Evolutionary conservation across 371 early-diverging fungal species (phyloP).

Genomic region (Mortierella sp.): DNA sequence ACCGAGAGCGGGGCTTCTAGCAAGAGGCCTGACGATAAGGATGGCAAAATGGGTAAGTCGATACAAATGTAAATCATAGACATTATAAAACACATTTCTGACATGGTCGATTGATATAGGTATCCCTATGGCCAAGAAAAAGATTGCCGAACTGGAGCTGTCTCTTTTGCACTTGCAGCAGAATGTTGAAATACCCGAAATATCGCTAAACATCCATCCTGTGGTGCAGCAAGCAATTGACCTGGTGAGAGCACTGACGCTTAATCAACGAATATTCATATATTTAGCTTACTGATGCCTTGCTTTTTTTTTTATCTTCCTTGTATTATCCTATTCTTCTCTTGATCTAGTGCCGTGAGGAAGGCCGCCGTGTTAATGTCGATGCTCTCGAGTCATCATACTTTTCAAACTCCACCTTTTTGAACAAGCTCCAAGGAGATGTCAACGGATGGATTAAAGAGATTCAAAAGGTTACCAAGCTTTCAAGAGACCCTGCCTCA

Average conservation of each 20-base stretch:
- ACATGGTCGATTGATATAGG: slow-evolving; percentile 46
- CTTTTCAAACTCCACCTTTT: slow-evolving; percentile 85
- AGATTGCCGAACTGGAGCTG: slow-evolving; percentile 97
- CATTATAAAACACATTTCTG: background rate
- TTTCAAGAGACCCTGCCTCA: slow-evolving; percentile 92
- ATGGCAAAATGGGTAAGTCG: slow-evolving; percentile 81
- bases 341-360: slow-evolving; percentile 69
- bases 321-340: background rate
- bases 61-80: background rate
- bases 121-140: slow-evolving; percentile 96
- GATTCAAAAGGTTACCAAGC: slow-evolving; percentile 97
- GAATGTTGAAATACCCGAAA: slow-evolving; percentile 97
- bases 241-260: slow-evolving; percentile 58
- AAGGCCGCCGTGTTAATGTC: slow-evolving; percentile 75
- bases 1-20: slow-evolving; percentile 58
- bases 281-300: background rate
- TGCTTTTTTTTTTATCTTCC: background rate
- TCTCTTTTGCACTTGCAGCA: slow-evolving; percentile 96
- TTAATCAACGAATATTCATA: background rate
- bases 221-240: slow-evolving; percentile 85
- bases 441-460: slow-evolving; percentile 99
- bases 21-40: slow-evolving; percentile 83
- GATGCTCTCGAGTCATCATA: slow-evolving; percentile 78
- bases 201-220: slow-evolving; percentile 88
- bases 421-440: slow-evolving; percentile 94